A percentile compares a stretch with the other conserved stretches of the same genome.
phyloP scores from a whole-genome alignment of 768 basidiomycete genomes.

The Suillus variegatus region DNA sequence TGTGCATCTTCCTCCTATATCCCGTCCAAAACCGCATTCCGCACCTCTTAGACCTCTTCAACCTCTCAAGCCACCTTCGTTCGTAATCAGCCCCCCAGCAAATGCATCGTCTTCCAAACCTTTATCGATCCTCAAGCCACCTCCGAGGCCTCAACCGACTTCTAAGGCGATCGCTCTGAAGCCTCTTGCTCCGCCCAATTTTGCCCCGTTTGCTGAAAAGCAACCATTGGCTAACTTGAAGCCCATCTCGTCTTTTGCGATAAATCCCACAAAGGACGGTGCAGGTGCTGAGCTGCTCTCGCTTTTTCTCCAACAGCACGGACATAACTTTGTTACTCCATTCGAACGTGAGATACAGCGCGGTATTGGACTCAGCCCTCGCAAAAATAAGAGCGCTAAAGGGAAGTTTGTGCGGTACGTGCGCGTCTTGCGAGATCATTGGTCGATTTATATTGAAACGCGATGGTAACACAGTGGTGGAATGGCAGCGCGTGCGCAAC shows the following conservation, averaged over 20 bases:
- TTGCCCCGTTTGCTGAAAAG: conserved; percentile 24
- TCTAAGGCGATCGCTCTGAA: conserved; percentile 22
- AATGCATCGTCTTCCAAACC: background rate
- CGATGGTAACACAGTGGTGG: conserved; percentile 46
- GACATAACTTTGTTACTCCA: conserved; percentile 35
- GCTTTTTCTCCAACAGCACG: conserved; percentile 52
- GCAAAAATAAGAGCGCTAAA: conserved; percentile 48
- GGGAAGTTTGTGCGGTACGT: conserved; percentile 52
- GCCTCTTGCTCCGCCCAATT: conserved; percentile 31
- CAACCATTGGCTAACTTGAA: conserved; percentile 35
- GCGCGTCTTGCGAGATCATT: background rate
- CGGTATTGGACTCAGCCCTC: conserved; percentile 61
- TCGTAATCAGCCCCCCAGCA: background rate
- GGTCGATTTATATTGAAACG: background rate
- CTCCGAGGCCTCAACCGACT: conserved; percentile 19
- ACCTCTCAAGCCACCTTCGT: conserved; percentile 18
- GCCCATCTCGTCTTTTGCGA: conserved; percentile 55
- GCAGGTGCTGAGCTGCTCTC: conserved; percentile 53
- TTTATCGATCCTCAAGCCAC: conserved; percentile 29
- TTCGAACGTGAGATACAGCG: conserved; percentile 42
- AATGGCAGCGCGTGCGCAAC: conserved; percentile 50
- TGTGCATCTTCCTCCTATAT: background rate
- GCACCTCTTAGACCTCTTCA: conserved; percentile 1
- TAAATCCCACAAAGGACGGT: conserved; percentile 51
- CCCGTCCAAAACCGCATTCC: background rate